Conservation (phyloP, 495 filamentous ascomycete species). For the Cercophora samala region DNA sequence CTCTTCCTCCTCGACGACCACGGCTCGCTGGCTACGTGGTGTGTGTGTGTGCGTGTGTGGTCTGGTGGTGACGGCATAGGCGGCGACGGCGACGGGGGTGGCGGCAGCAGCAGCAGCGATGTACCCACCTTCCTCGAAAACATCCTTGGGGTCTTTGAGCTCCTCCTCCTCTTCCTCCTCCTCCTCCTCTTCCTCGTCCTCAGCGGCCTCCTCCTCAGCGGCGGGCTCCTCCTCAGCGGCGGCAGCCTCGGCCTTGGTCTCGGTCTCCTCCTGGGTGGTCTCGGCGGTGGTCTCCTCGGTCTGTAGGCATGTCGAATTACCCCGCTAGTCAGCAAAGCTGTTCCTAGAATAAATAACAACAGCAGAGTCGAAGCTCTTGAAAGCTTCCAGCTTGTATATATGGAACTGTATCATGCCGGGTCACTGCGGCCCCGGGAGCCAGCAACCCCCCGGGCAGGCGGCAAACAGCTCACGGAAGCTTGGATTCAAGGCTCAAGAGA, state of each 20-base stretch:
- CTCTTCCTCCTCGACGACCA: constrained; percentile 5
- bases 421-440: too few relatives aligned
- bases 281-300: constrained; percentile 31
- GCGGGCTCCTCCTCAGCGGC: constrained; percentile 46
- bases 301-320: constrained; percentile 10
- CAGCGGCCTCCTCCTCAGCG: constrained; percentile 47
- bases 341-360: not conserved
- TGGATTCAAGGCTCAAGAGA: constrained; percentile 17
- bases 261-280: constrained; percentile 49
- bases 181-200: constrained; percentile 55
- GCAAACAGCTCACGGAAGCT: not conserved
- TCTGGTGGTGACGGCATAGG: not conserved
- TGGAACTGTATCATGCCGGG: not conserved
- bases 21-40: not conserved
- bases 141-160: constrained; percentile 80
- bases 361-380: not conserved
- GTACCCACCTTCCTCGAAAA: constrained; percentile 83
- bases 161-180: constrained; percentile 92
- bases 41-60: not conserved
- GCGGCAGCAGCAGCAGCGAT: constrained; percentile 2
- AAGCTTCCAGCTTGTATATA: too few relatives aligned
- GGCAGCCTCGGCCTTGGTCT: constrained; percentile 50
- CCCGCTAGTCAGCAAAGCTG: constrained; percentile 4
- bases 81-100: not conserved
- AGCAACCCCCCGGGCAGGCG: not conserved